Evolutionary conservation across 2,329 filamentous ascomycete species (phyloP), one percentile per base, ranked within the genome.

Genomic region (Verticillium alfalfae): DNA sequence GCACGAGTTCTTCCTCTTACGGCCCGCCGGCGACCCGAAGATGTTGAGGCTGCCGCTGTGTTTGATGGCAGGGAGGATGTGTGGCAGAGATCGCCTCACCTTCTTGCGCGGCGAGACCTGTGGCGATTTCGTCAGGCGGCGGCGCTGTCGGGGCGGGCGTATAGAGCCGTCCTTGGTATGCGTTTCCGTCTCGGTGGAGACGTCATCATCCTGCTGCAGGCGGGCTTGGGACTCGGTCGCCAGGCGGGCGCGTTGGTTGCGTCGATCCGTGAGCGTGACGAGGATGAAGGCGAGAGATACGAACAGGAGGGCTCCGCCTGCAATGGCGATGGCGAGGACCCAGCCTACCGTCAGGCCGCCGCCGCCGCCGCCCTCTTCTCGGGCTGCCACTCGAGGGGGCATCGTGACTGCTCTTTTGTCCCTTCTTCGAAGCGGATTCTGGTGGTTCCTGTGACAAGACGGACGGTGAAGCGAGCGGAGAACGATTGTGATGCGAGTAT

Each of bases 221-320:
- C 52, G n/a, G 56, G 49, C 39, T 13, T 52, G n/a, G 7, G 45
- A 52, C 9, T 52, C 45, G 45, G 45, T 52, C 31, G 34, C 36
- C 45, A 56, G 61, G 16, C 59, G 67, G 13, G 66, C 68, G 2
- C 67, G 64, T 36, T 69, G 65, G 31, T 31, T 54, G 34, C 69
- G 70, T 54, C 72, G 67, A 54, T 69, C 71, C 9, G 73, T 73
- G 2, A 75, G 64, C 70, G 76, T 78, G 6, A 79, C 67, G 56
- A 81, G 75, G 31, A 82, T 62, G 34, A 80, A 70, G 0, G 78
- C 79, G 7, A 83, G 62, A 8, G 67, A 70, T 2, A 75, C 70
- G 67, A 81, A 80, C 15, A 84, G 62, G 7, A 82, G 60, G 2
- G 80, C 67, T 16, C 79, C 78, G n/a, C 81, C 81, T 37, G 76